Evolutionary conservation across 2,329 filamentous ascomycete genomes (phyloP).

Genomic region (Pestalotiopsis fici): DNA sequence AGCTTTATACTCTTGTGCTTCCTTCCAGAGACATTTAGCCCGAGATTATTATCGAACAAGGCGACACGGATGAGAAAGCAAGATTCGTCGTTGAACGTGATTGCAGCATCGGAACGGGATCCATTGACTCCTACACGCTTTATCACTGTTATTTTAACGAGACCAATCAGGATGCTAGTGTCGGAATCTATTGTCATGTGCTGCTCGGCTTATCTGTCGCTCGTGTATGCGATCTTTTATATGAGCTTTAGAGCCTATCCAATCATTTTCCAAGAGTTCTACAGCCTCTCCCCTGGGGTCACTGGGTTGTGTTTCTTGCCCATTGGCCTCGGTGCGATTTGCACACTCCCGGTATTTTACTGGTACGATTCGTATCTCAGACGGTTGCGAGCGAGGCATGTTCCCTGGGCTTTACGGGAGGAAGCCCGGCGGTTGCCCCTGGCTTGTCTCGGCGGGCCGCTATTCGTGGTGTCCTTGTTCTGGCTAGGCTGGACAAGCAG

Average conservation of each 20-base stretch:
- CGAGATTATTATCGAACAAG: slow-evolving; percentile 56
- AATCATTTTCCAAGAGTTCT: slow-evolving; percentile 65
- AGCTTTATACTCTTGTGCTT: slow-evolving; percentile 62
- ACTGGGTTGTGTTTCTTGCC: slow-evolving; percentile 70
- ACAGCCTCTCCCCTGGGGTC: slow-evolving; percentile 63
- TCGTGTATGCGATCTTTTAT: slow-evolving; percentile 67
- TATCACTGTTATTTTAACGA: slow-evolving; percentile 66
- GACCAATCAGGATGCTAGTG: slow-evolving; percentile 71
- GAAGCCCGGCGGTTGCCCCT: slow-evolving; percentile 72
- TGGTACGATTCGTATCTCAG: slow-evolving; percentile 63
- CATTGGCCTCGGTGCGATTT: slow-evolving; percentile 62
- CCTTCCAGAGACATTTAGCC: slow-evolving; percentile 66
- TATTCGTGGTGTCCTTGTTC: slow-evolving; percentile 58
- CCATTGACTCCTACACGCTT: slow-evolving; percentile 57
- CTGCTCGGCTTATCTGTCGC: slow-evolving; percentile 69
- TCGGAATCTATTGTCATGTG: slow-evolving; percentile 74
- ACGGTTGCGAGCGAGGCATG: slow-evolving; percentile 47
- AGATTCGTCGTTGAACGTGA: slow-evolving; percentile 47
- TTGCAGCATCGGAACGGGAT: slow-evolving; percentile 66
- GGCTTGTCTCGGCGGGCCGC: slow-evolving; percentile 68
- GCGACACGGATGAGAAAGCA: slow-evolving; percentile 59
- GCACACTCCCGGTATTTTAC: slow-evolving; percentile 63
- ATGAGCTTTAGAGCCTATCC: slow-evolving; percentile 79
- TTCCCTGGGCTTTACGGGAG: slow-evolving; percentile 61
- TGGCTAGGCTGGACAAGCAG: slow-evolving; percentile 64